Evolutionary conservation across 805 yeast species (phyloP).

Genomic region (Pichia scutulata): DNA sequence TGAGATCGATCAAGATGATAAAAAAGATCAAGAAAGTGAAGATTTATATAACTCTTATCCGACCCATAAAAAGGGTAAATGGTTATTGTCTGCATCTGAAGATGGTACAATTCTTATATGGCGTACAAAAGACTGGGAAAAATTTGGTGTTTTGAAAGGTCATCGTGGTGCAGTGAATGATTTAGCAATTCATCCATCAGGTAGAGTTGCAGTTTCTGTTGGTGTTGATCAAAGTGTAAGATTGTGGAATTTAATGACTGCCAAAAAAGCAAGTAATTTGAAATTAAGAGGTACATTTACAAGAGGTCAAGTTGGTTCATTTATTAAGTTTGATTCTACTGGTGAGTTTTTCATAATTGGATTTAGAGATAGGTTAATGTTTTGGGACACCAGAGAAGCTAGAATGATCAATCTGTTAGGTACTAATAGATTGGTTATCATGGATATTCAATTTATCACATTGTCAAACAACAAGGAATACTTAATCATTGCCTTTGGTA

Average conservation of each 20-base stretch:
- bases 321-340: slow-evolving; percentile 33
- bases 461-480: slow-evolving; percentile 42
- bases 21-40: slow-evolving; percentile 14
- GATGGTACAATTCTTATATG: slow-evolving; percentile 87
- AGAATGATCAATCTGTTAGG: slow-evolving; percentile 43
- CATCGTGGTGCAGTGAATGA: slow-evolving; percentile 81
- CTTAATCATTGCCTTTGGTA: slow-evolving; percentile 58
- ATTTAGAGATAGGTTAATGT: slow-evolving; percentile 50
- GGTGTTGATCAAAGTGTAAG: slow-evolving; percentile 78
- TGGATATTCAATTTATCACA: slow-evolving; percentile 51
- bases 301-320: slow-evolving; percentile 39
- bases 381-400: slow-evolving; percentile 60
- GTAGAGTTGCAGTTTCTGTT: slow-evolving; percentile 83
- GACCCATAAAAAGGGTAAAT: slow-evolving; percentile 52
- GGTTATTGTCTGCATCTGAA: slow-evolving; percentile 87
- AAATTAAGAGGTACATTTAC: slow-evolving; percentile 66
- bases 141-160: slow-evolving; percentile 80
- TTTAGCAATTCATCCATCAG: slow-evolving; percentile 82
- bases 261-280: slow-evolving; percentile 80
- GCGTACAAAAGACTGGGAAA: slow-evolving; percentile 97
- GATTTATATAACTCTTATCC: slow-evolving; percentile 9
- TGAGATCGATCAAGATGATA: slow-evolving; percentile 28
- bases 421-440: slow-evolving; percentile 43
- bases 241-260: slow-evolving; percentile 96
- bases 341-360: slow-evolving; percentile 80